These are phyloP conservation scores for Umbelopsis vinacea DNA, from an alignment of 192 early-diverging fungal species.

Conservation along the genomic window DNA sequence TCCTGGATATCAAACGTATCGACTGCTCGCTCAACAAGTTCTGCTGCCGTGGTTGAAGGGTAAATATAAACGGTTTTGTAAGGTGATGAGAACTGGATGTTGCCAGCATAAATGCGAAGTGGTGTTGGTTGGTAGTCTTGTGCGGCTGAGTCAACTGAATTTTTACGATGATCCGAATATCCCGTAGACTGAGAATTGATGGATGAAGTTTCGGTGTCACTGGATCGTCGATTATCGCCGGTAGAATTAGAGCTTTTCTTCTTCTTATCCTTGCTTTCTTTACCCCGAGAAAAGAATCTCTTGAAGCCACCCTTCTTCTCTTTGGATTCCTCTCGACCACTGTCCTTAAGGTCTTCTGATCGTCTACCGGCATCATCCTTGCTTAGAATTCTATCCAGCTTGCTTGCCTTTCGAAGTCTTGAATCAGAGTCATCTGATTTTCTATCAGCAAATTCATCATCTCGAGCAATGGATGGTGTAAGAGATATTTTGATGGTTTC, in stretches of 20 bases:
- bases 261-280: constrained; percentile 29
- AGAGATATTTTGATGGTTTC: constrained; percentile 59
- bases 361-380: constrained; percentile 8
- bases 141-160: not conserved
- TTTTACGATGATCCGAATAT: constrained; percentile 22
- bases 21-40: constrained; percentile 50
- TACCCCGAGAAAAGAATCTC: constrained; percentile 36
- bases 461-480: constrained; percentile 53
- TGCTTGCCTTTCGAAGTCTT: constrained; percentile 21
- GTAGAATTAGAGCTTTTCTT: constrained; percentile 32
- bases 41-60: constrained; percentile 43
- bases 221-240: constrained; percentile 18
- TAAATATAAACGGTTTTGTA: constrained; percentile 49
- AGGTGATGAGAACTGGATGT: constrained; percentile 44
- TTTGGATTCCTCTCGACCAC: constrained; percentile 1
- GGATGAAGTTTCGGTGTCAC: constrained; percentile 32
- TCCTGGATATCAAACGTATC: constrained; percentile 45
- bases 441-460: constrained; percentile 29
- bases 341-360: constrained; percentile 4
- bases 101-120: constrained; percentile 54
- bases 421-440: not conserved
- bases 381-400: constrained; percentile 30
- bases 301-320: constrained; percentile 35
- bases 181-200: constrained; percentile 40
- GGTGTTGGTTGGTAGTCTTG: constrained; percentile 23